Base-by-base conservation (phyloP, 2,329 filamentous ascomycete species). In the Mycosphaerelloides madeirae region DNA sequence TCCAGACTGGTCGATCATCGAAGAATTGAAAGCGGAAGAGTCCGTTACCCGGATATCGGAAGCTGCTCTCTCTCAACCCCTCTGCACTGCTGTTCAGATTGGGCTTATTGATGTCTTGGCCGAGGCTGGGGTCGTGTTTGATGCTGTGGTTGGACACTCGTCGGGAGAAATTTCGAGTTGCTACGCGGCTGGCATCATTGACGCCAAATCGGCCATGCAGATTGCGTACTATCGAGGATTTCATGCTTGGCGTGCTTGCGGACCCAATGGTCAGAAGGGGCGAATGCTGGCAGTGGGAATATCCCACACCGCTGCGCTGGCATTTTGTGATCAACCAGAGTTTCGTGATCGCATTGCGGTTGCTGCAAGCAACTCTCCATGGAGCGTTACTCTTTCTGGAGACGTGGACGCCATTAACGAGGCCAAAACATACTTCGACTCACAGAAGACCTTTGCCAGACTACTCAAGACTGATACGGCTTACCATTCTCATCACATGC, bases 51-150 rank as follows among this genome's bases (percentile, higher is more conserved):
- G 52, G 6, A 35, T 54, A 18, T 12, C 33, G 15, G 49, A 61
- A 35, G 57, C 66, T 7, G 57, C 55, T 20, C 51, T 78, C 14
- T 68, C 72, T 0, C 77, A 80, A 49, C 74, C 77, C 1, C 56
- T 79, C 1, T 79, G 72, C 39, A 79, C 77, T 0, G 76, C 77
- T 0, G 32, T 81, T 1, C 78, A 81, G 51, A 65, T 81, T 2
- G 75, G 65, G 0, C 52, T 78, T 2, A 62, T 73, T 0, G 65
- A 74, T 15, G 53, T 69, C 0, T 61, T 76, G 1, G 19, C 12
- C 3, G 37, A 45, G n/a, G 56, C 52, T 33, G 51, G 51, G n/a
- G 47, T 65, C 13, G 6, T 11, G 8, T 57, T 63, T 13, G 25
- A 34, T 13, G 51, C 47, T 16, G 60, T 65, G 1, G 53, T 61